These are phyloP conservation scores for Penicillium sp. DNA, from an alignment of 2,329 filamentous ascomycete genomes.

Conservation along the genomic window DNA sequence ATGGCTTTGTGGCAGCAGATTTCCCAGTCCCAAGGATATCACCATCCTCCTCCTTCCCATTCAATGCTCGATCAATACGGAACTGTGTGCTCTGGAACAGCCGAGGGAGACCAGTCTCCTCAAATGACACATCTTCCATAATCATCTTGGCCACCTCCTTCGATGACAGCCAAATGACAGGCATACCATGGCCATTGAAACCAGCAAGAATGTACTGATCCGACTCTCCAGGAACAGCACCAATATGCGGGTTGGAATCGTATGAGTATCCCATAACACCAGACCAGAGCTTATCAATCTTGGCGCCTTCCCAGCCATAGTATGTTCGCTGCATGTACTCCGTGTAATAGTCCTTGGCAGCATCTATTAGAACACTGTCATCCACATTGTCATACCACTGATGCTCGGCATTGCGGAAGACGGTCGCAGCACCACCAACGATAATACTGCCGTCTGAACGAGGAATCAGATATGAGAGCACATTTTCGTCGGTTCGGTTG, in stretches of 20 bases:
- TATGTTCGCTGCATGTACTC: slow-evolving; percentile 42
- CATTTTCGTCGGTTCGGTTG: slow-evolving; percentile 51
- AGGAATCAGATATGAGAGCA: slow-evolving; percentile 59
- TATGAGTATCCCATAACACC: slow-evolving; percentile 55
- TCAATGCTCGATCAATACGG: slow-evolving; percentile 25
- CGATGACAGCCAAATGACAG: slow-evolving; percentile 61
- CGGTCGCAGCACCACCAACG: slow-evolving; percentile 62
- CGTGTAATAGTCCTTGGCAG: slow-evolving; percentile 44
- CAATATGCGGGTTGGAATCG: slow-evolving; percentile 57
- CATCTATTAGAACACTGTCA: slow-evolving; percentile 53
- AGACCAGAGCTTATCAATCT: slow-evolving; percentile 38
- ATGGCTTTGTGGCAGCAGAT: slow-evolving; percentile 8
- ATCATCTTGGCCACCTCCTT: slow-evolving; percentile 62
- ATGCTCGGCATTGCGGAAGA: slow-evolving; percentile 24
- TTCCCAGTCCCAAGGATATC: slow-evolving; percentile 27
- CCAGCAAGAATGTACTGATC: slow-evolving; percentile 60
- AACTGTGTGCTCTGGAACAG: slow-evolving; percentile 35
- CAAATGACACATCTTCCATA: slow-evolving; percentile 27
- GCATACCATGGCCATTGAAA: slow-evolving; percentile 71
- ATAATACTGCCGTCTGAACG: slow-evolving; percentile 57
- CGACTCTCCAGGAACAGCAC: slow-evolving; percentile 45
- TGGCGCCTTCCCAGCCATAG: slow-evolving; percentile 37
- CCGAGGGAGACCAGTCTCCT: slow-evolving; percentile 32
- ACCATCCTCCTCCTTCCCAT: slow-evolving; percentile 25
- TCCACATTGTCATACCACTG: slow-evolving; percentile 49